Percentiles rank a stretch among this genome's conserved stretches.
Conservation (phyloP, 306 rosid genomes). For the Quercus gilva region DNA sequence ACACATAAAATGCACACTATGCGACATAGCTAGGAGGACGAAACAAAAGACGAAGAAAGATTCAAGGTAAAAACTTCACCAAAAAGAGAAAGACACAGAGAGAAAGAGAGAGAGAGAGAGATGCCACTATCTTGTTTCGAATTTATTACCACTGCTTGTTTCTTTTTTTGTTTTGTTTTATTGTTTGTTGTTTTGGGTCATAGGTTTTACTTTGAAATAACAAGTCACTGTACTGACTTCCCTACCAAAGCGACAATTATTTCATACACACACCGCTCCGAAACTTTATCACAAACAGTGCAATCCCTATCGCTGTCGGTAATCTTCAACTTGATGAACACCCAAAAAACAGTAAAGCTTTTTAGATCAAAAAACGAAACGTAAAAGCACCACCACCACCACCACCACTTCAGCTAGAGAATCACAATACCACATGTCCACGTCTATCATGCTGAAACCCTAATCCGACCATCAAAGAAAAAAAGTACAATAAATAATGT, state of each 20-base stretch:
- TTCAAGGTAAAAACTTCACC: background rate
- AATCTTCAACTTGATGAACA: conserved; percentile 10
- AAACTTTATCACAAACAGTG: conserved; percentile 39
- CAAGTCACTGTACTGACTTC: background rate
- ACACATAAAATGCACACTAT: background rate
- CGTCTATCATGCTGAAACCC: conserved; percentile 36
- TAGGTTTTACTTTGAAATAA: background rate
- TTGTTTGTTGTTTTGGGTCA: too few relatives aligned
- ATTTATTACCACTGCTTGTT: background rate
- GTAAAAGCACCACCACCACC: background rate
- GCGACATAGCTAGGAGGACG: background rate
- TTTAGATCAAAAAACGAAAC: conserved; percentile 12
- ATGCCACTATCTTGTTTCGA: background rate
- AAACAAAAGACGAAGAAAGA: background rate
- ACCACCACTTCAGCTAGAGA: background rate
- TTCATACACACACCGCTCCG: conserved; percentile 9
- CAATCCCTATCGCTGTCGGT: conserved; percentile 31
- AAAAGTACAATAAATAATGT: background rate
- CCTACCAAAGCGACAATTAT: conserved; percentile 7
- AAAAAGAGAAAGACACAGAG: background rate
- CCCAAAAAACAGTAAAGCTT: background rate
- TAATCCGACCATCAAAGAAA: background rate
- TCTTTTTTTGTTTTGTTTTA: background rate
- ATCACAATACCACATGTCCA: background rate
- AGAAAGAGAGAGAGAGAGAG: background rate